These are phyloP conservation scores for Aspergillus oerlinghausenensis DNA, from an alignment of 2,329 filamentous ascomycete genomes.

Conservation along the genomic window DNA sequence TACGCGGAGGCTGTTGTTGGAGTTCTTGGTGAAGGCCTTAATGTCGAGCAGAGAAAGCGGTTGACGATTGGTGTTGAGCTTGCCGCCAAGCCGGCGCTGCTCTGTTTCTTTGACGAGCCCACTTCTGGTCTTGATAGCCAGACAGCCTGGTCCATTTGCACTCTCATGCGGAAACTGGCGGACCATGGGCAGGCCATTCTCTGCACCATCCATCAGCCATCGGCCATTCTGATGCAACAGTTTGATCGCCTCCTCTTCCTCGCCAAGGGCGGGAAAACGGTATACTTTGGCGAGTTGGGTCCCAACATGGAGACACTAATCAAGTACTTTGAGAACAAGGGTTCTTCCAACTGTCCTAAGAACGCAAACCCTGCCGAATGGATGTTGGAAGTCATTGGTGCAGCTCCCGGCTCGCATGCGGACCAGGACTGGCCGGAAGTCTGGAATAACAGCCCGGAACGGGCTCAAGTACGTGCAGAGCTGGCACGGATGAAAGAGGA, in stretches of 20 bases:
- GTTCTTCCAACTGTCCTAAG: constrained; percentile 53
- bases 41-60: constrained; percentile 62
- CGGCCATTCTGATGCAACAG: constrained; percentile 83
- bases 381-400: constrained; percentile 57
- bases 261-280: constrained; percentile 58
- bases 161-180: constrained; percentile 79
- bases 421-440: constrained; percentile 59
- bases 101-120: constrained; percentile 68
- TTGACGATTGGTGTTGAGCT: constrained; percentile 91
- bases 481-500: constrained; percentile 38
- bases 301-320: constrained; percentile 52
- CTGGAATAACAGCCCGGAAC: constrained; percentile 56
- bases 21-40: constrained; percentile 70
- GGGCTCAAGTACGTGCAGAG: constrained; percentile 44
- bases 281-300: constrained; percentile 64
- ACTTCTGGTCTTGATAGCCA: constrained; percentile 89
- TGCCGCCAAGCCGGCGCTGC: constrained; percentile 60
- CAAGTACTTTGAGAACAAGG: constrained; percentile 60
- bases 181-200: constrained; percentile 87
- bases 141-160: constrained; percentile 84
- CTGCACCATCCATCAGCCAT: constrained; percentile 92
- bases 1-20: constrained; percentile 86
- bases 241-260: constrained; percentile 63
- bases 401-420: constrained; percentile 57
- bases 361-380: constrained; percentile 64